phyloP scores from a whole-genome alignment of 2,329 filamentous ascomycete species.

The Metarhizium rileyi region DNA sequence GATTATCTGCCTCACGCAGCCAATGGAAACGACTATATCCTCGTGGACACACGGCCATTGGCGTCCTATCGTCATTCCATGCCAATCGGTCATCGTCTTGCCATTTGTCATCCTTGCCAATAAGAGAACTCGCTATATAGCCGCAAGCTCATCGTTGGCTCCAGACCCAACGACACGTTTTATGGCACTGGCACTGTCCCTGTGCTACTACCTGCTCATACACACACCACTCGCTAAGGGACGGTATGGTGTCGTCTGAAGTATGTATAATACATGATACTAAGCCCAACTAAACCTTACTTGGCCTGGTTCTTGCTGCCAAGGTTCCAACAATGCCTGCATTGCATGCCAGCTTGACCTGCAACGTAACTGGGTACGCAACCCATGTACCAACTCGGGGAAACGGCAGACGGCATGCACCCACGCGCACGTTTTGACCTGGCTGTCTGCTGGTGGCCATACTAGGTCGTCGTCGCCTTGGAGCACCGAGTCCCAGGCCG shows the following conservation, averaged over 20 bases:
- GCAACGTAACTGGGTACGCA: background rate
- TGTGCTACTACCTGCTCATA: background rate
- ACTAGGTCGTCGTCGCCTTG: background rate
- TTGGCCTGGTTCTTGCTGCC: background rate
- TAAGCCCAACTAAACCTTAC: background rate
- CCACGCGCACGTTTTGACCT: background rate
- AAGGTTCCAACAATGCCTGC: background rate
- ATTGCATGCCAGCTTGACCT: background rate
- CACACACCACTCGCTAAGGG: background rate
- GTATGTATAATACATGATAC: background rate
- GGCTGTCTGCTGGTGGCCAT: background rate
- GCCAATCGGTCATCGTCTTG: background rate
- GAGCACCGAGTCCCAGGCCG: background rate
- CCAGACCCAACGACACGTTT: background rate
- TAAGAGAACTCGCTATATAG: background rate
- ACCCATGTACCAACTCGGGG: background rate
- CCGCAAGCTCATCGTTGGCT: constrained; percentile 1
- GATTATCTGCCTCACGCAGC: background rate
- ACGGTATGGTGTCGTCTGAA: background rate
- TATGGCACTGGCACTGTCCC: background rate
- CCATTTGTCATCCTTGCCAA: background rate
- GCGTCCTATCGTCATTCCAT: constrained; percentile 1
- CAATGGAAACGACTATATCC: background rate
- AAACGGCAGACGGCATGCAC: background rate
- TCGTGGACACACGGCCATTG: constrained; percentile 1